These are phyloP conservation scores for Rhizopus delemar DNA, from an alignment of 371 early-diverging fungal genomes.

Conservation along the genomic window DNA sequence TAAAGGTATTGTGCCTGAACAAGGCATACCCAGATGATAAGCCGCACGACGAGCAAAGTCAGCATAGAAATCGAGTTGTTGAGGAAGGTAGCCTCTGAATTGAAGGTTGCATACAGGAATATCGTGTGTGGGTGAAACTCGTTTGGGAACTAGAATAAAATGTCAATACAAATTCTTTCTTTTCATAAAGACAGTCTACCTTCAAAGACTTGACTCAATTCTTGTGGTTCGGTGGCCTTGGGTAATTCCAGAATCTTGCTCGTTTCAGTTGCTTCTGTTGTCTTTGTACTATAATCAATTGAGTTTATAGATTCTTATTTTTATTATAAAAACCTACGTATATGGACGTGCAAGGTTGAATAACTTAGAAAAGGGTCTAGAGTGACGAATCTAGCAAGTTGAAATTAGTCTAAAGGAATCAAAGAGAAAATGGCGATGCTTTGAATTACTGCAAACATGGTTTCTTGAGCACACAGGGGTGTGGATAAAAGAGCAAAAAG, in stretches of 20 bases:
- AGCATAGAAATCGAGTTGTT: slow-evolving; percentile 84
- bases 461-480: not conserved
- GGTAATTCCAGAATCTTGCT: slow-evolving; percentile 23
- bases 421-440: too few relatives aligned
- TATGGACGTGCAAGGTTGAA: slow-evolving; percentile 2
- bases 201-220: slow-evolving; percentile 31
- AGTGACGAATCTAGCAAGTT: not conserved
- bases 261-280: not conserved
- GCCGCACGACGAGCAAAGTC: slow-evolving; percentile 87
- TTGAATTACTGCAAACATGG: slow-evolving; percentile 3
- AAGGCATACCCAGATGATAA: slow-evolving; percentile 73
- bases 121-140: slow-evolving; percentile 58
- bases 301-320: not conserved
- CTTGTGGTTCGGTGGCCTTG: slow-evolving; percentile 19
- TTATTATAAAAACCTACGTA: not conserved
- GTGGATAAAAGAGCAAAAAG: not conserved
- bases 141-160: slow-evolving; percentile 34
- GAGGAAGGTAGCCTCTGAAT: slow-evolving; percentile 72
- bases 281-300: not conserved
- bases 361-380: not conserved
- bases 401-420: not conserved
- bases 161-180: not conserved
- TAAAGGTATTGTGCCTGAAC: slow-evolving; percentile 72
- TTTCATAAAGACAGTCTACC: slow-evolving; percentile 12
- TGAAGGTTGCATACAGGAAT: slow-evolving; percentile 75